These are phyloP conservation scores for Moesziomyces sp. DNA, from an alignment of 1,284 basidiomycete genomes.

Conservation along the genomic window DNA sequence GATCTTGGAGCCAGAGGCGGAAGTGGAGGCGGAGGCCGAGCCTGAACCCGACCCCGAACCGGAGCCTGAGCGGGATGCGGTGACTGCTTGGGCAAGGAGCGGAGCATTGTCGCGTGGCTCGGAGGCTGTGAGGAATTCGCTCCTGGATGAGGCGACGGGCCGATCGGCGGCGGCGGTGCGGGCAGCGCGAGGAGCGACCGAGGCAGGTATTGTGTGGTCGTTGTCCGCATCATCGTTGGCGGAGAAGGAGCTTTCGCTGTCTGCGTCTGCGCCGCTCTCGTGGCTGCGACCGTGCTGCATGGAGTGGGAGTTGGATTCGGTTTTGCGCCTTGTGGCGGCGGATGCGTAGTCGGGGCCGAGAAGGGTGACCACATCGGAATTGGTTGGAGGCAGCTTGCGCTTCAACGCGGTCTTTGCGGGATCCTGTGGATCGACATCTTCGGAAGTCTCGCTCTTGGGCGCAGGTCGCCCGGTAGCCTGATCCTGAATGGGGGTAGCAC, in stretches of 20 bases:
- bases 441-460: conserved; percentile 19
- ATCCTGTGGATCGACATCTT: conserved; percentile 37
- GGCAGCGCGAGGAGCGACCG: no score
- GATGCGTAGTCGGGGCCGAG: conserved; percentile 2
- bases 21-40: conserved; percentile 2
- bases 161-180: not conserved
- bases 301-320: conserved; percentile 12
- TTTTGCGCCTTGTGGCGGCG: conserved; percentile 13
- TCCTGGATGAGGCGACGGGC: conserved; percentile 31
- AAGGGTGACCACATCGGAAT: conserved; percentile 9
- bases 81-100: conserved; percentile 5
- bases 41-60: conserved; percentile 5
- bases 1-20: conserved; percentile 16
- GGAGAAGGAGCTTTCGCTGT: conserved; percentile 42
- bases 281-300: conserved; percentile 35
- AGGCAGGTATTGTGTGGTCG: not conserved
- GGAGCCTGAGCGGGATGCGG: not conserved
- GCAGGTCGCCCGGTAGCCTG: conserved; percentile 3
- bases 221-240: conserved; percentile 10
- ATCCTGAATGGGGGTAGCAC: conserved; percentile 13
- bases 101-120: conserved; percentile 34
- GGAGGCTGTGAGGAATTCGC: conserved; percentile 38
- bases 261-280: conserved; percentile 47
- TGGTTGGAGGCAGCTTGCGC: conserved; percentile 27
- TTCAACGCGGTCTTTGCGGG: conserved; percentile 25